These are phyloP conservation scores for Eucalyptus sp. DNA, from an alignment of 345 rosid genomes.

Conservation along the genomic window DNA sequence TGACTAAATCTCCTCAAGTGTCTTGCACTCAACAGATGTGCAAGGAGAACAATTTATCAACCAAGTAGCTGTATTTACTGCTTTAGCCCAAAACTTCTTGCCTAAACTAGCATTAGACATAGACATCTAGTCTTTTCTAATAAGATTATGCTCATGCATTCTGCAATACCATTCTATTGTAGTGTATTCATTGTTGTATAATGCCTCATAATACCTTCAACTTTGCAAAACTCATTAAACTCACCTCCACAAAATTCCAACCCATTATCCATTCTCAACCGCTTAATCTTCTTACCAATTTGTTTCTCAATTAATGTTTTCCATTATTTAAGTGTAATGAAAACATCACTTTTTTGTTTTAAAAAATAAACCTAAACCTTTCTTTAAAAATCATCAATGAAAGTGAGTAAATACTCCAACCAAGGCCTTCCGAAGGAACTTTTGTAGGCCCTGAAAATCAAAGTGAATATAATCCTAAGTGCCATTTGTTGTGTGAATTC, in stretches of 20 bases:
- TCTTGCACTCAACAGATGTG: too few species aligned
- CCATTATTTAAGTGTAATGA: neutral
- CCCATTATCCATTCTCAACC: neutral
- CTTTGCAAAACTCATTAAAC: neutral
- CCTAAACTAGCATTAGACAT: too few species aligned
- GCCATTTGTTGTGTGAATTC: too few species aligned
- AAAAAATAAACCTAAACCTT: neutral
- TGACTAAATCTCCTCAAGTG: too few species aligned
- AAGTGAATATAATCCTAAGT: neutral
- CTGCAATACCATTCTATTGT: too few species aligned
- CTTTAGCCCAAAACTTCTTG: too few species aligned
- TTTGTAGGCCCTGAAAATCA: neutral
- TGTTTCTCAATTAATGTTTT: neutral
- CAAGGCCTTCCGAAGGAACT: neutral
- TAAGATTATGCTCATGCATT: too few species aligned
- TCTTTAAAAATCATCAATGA: neutral
- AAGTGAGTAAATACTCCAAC: neutral
- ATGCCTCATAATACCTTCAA: neutral
- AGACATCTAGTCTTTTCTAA: too few species aligned
- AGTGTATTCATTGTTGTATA: too few species aligned
- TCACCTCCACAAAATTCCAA: neutral
- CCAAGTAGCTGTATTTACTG: too few species aligned
- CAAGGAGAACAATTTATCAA: too few species aligned
- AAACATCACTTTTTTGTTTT: neutral
- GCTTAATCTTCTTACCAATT: neutral